Base-by-base conservation (phyloP, 2,329 filamentous ascomycete genomes). In the Alternaria viburni region DNA sequence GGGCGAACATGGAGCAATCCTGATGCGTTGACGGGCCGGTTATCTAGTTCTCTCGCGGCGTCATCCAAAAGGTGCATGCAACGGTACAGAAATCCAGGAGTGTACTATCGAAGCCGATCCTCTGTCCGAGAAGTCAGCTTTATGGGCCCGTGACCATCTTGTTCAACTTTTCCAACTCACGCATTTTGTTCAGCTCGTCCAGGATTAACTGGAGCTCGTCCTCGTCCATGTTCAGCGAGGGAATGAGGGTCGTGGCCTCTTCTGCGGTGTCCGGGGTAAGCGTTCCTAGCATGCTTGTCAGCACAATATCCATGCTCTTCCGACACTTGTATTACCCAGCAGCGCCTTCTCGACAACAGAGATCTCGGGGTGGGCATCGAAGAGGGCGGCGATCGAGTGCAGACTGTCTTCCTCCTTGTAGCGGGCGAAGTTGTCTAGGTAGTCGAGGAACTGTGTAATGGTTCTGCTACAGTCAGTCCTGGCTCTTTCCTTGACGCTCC, bases 371-470 rank as follows among this genome's bases (percentile, higher is more conserved):
- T 93, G 91, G 62, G 90, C 88, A 70, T 91, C 91, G 67, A 97
- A 86, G 72, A 97, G 84, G 63, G 93, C 89, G 81, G 97, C 93
- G 30, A 98, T 93, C n/a, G 93, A 92, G 82, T 97, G 92, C 76
- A 97, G 92, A 70, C 96, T 96, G 80, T 97, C 93, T 80, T 95
- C 93, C 74, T 94, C 90, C 83, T 97, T 97, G 87, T 98, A 98
- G 36, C 96, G 92, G 17, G 94, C 91, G 82, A 99, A 99, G 67
- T 93, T 90, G 74, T 97, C 93, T 57, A 98, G 89, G 82, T 99
- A 98, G 77, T 94, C 93, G 69, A 93, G 87, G 25, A 95, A 97
- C 80, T 97, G 94, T 67, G 88, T 89, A 60, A 97, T 86, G 80
- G 94, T 93, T 76, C 89, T 91, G 61, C n/a, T 36, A 43, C 43